Percentiles rank a stretch among this genome's conserved stretches.
phyloP scores from a whole-genome alignment of 2,329 filamentous ascomycete species.

The Aspergillus spinulosporus region DNA sequence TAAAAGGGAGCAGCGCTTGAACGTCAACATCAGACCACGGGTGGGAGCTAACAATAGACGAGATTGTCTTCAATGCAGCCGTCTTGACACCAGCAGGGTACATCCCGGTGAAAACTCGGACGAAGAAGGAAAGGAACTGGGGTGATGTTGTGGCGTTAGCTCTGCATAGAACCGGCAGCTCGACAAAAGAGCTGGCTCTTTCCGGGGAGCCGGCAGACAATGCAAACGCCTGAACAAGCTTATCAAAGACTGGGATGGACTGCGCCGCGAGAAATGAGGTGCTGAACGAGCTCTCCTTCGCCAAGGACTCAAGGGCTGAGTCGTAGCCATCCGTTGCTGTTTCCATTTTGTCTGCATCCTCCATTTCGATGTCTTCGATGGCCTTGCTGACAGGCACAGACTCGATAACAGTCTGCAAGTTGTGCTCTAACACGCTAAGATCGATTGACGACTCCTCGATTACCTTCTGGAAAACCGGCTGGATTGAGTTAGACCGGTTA shows the following conservation, averaged over 20 bases:
- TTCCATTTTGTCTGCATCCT: slow-evolving; percentile 35
- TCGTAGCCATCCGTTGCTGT: slow-evolving; percentile 32
- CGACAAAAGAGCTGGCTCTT: slow-evolving; percentile 36
- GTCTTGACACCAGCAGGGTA: slow-evolving; percentile 68
- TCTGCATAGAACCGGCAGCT: slow-evolving; percentile 40
- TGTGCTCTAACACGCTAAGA: slow-evolving; percentile 72
- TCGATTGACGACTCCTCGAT: slow-evolving; percentile 69
- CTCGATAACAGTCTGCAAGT: slow-evolving; percentile 69
- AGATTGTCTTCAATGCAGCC: slow-evolving; percentile 67
- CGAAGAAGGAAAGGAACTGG: slow-evolving; percentile 73
- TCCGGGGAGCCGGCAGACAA: slow-evolving; percentile 34
- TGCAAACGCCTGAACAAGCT: slow-evolving; percentile 41
- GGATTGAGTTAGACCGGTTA: slow-evolving; percentile 60
- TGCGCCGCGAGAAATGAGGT: slow-evolving; percentile 41
- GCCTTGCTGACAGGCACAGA: slow-evolving; percentile 54
- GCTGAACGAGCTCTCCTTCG: slow-evolving; percentile 30
- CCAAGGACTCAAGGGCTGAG: slow-evolving; percentile 35
- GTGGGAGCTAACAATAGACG: slow-evolving; percentile 54
- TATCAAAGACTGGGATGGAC: slow-evolving; percentile 37
- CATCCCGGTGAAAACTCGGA: slow-evolving; percentile 70
- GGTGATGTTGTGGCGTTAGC: slow-evolving; percentile 57
- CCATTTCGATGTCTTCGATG: slow-evolving; percentile 54
- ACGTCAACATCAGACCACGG: slow-evolving; percentile 59
- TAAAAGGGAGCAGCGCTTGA: slow-evolving; percentile 80
- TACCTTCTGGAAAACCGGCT: slow-evolving; percentile 65